Evolutionary conservation across 2,329 filamentous ascomycete genomes (phyloP).

Genomic region (Fusarium decemcellulare): DNA sequence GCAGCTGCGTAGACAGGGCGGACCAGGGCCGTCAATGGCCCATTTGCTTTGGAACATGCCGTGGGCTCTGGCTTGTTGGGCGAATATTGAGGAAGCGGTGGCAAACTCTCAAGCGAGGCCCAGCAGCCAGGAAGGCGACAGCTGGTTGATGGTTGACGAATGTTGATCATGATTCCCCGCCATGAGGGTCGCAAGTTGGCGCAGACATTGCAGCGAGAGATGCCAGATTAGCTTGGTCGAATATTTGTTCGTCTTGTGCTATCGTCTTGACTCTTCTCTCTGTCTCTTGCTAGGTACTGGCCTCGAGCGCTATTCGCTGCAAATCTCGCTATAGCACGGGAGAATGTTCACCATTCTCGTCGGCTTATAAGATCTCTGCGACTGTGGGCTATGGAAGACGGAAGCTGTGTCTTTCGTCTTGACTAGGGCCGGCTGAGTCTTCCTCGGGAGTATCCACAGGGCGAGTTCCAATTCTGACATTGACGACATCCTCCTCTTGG

Average conservation of each 20-base stretch:
- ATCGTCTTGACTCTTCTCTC: constrained; percentile 72
- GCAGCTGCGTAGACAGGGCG: constrained; percentile 25
- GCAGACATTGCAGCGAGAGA: constrained; percentile 58
- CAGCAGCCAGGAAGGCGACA: constrained; percentile 14
- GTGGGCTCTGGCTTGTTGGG: constrained; percentile 18
- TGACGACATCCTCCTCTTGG: constrained; percentile 44
- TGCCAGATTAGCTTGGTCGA: constrained; percentile 62
- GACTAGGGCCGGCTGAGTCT: constrained; percentile 50
- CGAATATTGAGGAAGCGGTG: constrained; percentile 21
- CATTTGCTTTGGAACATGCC: constrained; percentile 14
- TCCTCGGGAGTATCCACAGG: constrained; percentile 49
- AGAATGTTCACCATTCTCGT: constrained; percentile 55
- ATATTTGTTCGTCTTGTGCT: constrained; percentile 73
- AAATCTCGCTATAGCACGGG: constrained; percentile 68
- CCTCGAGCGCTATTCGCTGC: constrained; percentile 73
- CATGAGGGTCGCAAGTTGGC: constrained; percentile 48
- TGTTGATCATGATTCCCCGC: constrained; percentile 38
- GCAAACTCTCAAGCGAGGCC: constrained; percentile 22
- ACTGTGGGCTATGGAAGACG: constrained; percentile 63
- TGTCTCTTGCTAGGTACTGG: constrained; percentile 74
- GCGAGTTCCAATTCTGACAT: constrained; percentile 43
- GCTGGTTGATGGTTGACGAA: constrained; percentile 34
- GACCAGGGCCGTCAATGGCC: constrained; percentile 5
- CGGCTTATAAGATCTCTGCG: constrained; percentile 60
- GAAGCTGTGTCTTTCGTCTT: constrained; percentile 49